These are phyloP conservation scores for Mycena chlorophos DNA, from an alignment of 768 basidiomycete genomes.

Conservation along the genomic window DNA sequence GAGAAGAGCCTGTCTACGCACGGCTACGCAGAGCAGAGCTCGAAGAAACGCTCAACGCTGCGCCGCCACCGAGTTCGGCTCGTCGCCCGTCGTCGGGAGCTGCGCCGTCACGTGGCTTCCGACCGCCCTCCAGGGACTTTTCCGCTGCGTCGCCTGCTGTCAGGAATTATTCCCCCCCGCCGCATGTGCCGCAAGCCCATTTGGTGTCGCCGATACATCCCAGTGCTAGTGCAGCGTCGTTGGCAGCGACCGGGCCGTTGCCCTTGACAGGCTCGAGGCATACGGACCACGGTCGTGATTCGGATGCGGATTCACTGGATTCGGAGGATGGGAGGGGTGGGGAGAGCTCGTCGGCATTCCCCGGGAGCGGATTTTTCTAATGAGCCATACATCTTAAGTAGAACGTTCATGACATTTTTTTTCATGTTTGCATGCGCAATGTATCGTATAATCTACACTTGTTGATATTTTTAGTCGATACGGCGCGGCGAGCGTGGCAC, in stretches of 20 bases:
- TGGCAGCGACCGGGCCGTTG: neutral
- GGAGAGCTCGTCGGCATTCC: constrained; percentile 22
- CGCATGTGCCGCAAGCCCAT: neutral
- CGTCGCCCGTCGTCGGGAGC: no score
- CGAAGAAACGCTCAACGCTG: constrained; percentile 13
- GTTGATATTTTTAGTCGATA: constrained; percentile 26
- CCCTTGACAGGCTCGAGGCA: no score
- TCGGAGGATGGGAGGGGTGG: constrained; percentile 14
- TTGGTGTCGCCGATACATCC: neutral
- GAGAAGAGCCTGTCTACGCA: constrained; percentile 21
- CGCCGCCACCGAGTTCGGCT: neutral
- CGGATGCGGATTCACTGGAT: constrained; percentile 21
- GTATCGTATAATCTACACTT: no score
- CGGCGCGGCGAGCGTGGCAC: neutral
- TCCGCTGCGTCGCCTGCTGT: constrained; percentile 1
- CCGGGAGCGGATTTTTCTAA: constrained; percentile 20
- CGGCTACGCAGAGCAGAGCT: constrained; percentile 18
- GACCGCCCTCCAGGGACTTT: constrained; percentile 9
- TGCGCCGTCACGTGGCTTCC: constrained; percentile 15
- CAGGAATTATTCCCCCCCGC: constrained; percentile 10
- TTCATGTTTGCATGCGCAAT: no score
- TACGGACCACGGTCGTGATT: no score
- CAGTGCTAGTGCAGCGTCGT: neutral
- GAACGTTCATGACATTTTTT: no score
- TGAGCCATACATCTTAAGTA: no score